These are phyloP conservation scores for Mycosphaerella sp. DNA, from an alignment of 2,329 filamentous ascomycete species.

Conservation along the genomic window DNA sequence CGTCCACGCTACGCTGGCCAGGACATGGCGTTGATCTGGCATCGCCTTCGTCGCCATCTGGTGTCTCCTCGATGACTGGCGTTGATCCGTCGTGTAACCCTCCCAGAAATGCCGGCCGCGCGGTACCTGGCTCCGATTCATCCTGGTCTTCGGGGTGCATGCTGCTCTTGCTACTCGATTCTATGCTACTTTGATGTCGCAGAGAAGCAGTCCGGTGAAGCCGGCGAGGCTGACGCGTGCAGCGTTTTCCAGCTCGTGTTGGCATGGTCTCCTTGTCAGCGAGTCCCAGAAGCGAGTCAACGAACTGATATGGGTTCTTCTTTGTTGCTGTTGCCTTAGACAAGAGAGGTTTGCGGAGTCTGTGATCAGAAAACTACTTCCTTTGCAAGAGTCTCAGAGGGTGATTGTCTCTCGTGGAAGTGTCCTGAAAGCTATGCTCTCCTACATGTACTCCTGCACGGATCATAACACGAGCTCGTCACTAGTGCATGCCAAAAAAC, in stretches of 20 bases:
- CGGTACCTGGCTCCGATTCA: neutral
- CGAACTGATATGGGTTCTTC: neutral
- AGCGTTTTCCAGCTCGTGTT: neutral
- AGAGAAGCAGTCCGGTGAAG: constrained; percentile 1
- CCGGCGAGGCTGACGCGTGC: neutral
- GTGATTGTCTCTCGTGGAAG: no score
- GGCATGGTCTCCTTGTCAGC: neutral
- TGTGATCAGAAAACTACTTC: no score
- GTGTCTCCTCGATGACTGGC: neutral
- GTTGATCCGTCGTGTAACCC: constrained; percentile 1
- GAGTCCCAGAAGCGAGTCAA: neutral
- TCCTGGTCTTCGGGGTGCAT: neutral
- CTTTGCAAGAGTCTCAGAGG: no score
- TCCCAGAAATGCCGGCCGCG: neutral
- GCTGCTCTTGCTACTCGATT: neutral
- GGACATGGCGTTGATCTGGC: constrained; percentile 1
- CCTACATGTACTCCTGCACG: no score
- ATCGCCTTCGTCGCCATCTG: neutral
- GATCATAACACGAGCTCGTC: no score
- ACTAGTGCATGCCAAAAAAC: no score
- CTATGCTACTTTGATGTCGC: constrained; percentile 1
- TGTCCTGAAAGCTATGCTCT: no score
- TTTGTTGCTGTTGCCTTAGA: no score
- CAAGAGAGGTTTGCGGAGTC: no score
- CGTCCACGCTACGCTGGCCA: neutral